Base-by-base conservation (phyloP, 2,329 filamentous ascomycete genomes). In the Boeremia exigua region DNA sequence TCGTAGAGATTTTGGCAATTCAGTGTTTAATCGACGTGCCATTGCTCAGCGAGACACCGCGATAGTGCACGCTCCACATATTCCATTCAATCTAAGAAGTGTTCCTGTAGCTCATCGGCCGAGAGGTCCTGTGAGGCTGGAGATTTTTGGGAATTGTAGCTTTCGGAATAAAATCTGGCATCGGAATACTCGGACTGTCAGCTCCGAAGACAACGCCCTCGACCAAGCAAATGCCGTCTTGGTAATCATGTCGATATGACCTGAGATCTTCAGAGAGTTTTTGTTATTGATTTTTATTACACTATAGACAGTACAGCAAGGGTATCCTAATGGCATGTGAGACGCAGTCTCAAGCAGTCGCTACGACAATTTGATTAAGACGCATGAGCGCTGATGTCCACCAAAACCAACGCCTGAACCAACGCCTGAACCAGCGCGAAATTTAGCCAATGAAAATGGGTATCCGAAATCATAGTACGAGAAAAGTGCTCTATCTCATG, bases 251-350 rank as follows among this genome's bases (percentile, higher is more conserved):
- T 17, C 1, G 17, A 11, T 5, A 23, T 3, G 5, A 23, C 19
- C 19, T 23, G 5, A 5, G 19, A 23, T 23, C 5, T 5, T 23
- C 19, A 5, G 19, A 23, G 19, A 23, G 19, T 23, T 23, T 23
- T 23, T 23, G 19, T 23, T 44, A 19, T 6, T 44, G n/a, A 38
- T 51, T 44, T 30, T 29, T 27, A 29, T 14, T 27, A 56, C 27
- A 29, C 27, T 46, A 43, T 14, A 44, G 8, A 37, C 32, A 29
- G 25, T 32, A 51, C 11, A 23, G 10, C 30, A 51, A 38, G 53
- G 53, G 43, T 56, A 56, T 56, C 27, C 30, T 37, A 51, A 43
- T 48, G 15, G 38, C 39, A 3, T 10, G 8, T 15, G 30, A 40
- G 27, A 6, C 23, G 23, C 15, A n/a, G 42, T 37, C 43, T 5